Percentiles rank a stretch among this genome's conserved stretches.
phyloP scores from a whole-genome alignment of 306 rosid genomes.

The Castanea crenata region DNA sequence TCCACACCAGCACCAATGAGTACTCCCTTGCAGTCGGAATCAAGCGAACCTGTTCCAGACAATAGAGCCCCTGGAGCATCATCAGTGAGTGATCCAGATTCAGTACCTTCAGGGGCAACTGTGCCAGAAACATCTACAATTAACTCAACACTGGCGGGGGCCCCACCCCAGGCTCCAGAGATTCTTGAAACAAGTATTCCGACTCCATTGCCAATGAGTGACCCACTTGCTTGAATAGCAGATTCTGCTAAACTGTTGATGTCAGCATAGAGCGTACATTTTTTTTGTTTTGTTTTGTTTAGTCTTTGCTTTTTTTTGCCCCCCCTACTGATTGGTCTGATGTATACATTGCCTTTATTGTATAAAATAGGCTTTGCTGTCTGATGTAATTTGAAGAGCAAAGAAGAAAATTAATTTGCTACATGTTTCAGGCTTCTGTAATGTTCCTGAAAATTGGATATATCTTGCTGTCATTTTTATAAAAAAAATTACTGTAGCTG shows the following conservation, averaged over 20 bases:
- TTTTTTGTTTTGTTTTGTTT: neutral
- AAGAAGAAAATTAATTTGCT: neutral
- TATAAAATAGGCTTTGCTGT: neutral
- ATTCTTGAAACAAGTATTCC: slow-evolving; percentile 25
- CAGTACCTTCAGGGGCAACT: slow-evolving; percentile 33
- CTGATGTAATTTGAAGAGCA: neutral
- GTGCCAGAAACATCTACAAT: slow-evolving; percentile 25
- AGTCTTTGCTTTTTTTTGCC: slow-evolving; percentile 1
- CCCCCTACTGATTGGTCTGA: slow-evolving; percentile 27
- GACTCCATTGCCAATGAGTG: slow-evolving; percentile 28
- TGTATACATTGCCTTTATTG: neutral
- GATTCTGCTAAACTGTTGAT: slow-evolving; percentile 13
- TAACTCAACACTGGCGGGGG: slow-evolving; percentile 34
- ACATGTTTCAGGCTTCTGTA: neutral
- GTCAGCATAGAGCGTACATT: slow-evolving; percentile 8
- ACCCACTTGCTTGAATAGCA: slow-evolving; percentile 34
- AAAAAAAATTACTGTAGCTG: too few species aligned
- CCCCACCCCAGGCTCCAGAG: slow-evolving; percentile 38
- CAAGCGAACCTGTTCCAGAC: slow-evolving; percentile 35
- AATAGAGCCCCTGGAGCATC: slow-evolving; percentile 28
- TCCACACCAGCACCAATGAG: neutral
- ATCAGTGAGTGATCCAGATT: slow-evolving; percentile 36
- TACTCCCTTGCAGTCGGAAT: slow-evolving; percentile 24
- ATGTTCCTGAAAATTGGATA: neutral
- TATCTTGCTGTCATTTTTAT: neutral